Base-by-base conservation (phyloP, 805 yeast species). In the Nakazawaea peltata region DNA sequence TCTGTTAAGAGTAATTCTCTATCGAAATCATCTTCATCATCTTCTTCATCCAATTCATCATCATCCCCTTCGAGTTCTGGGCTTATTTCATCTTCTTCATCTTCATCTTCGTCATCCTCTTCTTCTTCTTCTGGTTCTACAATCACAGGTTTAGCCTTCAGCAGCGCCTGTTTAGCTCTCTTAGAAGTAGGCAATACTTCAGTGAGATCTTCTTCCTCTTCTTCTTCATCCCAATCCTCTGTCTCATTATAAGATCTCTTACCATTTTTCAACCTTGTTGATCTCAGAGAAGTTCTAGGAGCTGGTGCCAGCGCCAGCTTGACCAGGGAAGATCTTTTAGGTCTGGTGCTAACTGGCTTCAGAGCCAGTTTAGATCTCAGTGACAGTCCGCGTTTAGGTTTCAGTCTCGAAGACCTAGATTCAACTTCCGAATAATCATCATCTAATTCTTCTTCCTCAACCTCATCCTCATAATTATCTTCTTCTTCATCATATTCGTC, bases 11-110 rank as follows among this genome's bases (percentile, higher is more conserved):
- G 18, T 14, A 26, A 33, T 11, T 31, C 28, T 15, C 19, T 21
- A 31, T 27, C 34, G 11, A 34, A 41, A 6, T 42, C 54, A 26
- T 44, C 53, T 16, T 42, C 49, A 8, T 44, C 49, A 1, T 48
- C 57, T n/a, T 43, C 47, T 14, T 44, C 48, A 22, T 30, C 32
- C 22, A 14, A 13, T 28, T 28, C 32, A 4, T 32, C 32, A n/a
- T 18, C 21, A 7, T 16, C 21, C n/a, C 14, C 14, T 17, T 7
- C 17, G 15, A n/a, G 5, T 16, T 19, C 24, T 13, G 25, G 23
- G n/a, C 12, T 13, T n/a, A 12, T 6, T 12, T 13, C 28, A n/a
- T 25, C 15, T 8, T n/a, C 14, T 7, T 8, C 7, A 6, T 25
- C 28, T 8, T 25, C 28, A 6, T 25, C 28, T 13, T 25, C 28